These are phyloP conservation scores for Populus hybrid DNA, from an alignment of 441 rosid species.

Conservation along the genomic window DNA sequence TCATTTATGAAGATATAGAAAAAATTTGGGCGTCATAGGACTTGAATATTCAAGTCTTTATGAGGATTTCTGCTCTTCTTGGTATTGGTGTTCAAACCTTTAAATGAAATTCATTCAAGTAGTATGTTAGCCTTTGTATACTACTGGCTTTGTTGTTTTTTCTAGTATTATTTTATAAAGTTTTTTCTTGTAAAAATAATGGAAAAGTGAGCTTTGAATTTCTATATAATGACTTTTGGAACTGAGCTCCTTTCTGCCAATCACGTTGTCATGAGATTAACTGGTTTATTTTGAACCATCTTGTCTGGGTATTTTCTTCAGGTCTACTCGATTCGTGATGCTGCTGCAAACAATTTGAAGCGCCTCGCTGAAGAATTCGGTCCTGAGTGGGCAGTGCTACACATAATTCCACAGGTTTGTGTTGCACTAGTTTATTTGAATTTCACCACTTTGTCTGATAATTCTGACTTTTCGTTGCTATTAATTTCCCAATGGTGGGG, in stretches of 20 bases:
- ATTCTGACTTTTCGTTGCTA: neutral
- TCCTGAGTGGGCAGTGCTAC: conserved; percentile 99
- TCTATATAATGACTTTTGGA: neutral
- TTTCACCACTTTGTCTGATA: conserved; percentile 24
- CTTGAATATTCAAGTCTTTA: neutral
- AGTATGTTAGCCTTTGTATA: too few species aligned
- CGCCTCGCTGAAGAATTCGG: conserved; percentile 98
- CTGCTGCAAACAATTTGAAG: conserved; percentile 91
- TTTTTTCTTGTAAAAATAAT: neutral
- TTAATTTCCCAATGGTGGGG: conserved; percentile 2
- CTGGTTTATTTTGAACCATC: neutral
- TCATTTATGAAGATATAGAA: neutral
- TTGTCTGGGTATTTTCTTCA: conserved; percentile 26
- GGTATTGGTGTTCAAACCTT: neutral
- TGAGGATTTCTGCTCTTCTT: neutral
- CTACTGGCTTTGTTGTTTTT: neutral
- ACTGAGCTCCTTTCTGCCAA: neutral
- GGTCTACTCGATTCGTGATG: conserved; percentile 98
- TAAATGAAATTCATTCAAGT: neutral
- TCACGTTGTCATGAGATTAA: neutral
- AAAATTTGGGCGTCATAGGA: neutral
- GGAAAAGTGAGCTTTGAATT: neutral
- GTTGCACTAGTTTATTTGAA: neutral
- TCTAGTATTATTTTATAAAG: neutral
- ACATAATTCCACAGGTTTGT: conserved; percentile 85